Evolutionary conservation across 106 monocot genomes (phyloP).

Genomic region (Acanthochlamys bracteata): DNA sequence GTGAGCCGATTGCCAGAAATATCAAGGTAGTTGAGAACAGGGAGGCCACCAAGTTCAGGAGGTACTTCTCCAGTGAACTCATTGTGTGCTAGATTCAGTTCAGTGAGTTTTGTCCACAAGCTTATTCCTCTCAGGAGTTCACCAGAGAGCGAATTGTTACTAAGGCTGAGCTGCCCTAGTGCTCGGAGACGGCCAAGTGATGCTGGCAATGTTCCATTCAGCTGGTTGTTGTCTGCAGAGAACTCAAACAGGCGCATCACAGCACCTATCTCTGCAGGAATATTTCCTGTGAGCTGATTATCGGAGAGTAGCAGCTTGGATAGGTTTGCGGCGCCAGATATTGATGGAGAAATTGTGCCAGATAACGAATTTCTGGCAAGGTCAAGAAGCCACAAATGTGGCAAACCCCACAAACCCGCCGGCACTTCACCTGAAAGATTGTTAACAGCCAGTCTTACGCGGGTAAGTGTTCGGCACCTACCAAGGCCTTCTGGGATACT

Average conservation of each 20-base stretch:
- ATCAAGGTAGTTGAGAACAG: slow-evolving; percentile 73
- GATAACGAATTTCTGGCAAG: slow-evolving; percentile 16
- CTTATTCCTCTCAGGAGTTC: slow-evolving; percentile 24
- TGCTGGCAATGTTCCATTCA: slow-evolving; percentile 44
- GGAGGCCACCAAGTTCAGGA: slow-evolving; percentile 45
- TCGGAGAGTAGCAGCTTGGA: slow-evolving; percentile 6
- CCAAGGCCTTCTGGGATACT: slow-evolving; percentile 1
- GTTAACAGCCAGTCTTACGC: slow-evolving; percentile 6
- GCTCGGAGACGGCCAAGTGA: slow-evolving; percentile 28
- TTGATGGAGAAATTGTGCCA: slow-evolving; percentile 7
- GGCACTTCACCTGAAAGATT: slow-evolving; percentile 21
- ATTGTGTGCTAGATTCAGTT: slow-evolving; percentile 59
- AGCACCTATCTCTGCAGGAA: slow-evolving; percentile 26
- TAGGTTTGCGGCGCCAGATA: slow-evolving; percentile 9
- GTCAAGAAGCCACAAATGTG: slow-evolving; percentile 17
- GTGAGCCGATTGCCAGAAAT: slow-evolving; percentile 50
- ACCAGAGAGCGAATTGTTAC: slow-evolving; percentile 54
- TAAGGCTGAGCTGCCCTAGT: slow-evolving; percentile 43
- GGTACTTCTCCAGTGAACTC: slow-evolving; percentile 56
- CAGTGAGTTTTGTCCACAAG: slow-evolving; percentile 43
- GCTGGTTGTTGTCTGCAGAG: slow-evolving; percentile 27
- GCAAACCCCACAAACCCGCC: slow-evolving; percentile 15
- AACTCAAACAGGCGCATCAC: not conserved
- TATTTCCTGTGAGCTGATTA: slow-evolving; percentile 8
- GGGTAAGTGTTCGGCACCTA: not conserved